A percentile compares a stretch with the other conserved stretches of the same genome.
Conservation (phyloP, 345 rosid genomes). For the Eutrema heterophyllum region DNA sequence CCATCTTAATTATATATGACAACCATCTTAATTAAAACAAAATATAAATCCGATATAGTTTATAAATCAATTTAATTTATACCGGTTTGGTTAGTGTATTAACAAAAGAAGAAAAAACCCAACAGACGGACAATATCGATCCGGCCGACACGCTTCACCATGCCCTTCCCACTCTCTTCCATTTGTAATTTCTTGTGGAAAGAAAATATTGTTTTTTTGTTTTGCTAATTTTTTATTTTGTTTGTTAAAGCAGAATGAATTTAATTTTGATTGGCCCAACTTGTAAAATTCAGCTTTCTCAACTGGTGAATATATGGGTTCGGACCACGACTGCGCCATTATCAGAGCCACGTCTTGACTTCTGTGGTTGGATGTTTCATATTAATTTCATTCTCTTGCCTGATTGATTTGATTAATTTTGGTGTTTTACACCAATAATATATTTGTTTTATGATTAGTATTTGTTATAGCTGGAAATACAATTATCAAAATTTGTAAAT, state of each 20-base stretch:
- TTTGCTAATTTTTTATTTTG: no score
- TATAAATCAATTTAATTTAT: background rate
- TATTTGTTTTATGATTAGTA: no score
- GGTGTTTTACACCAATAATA: background rate
- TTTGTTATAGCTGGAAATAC: no score
- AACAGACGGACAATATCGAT: conserved; percentile 29
- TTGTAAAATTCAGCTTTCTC: conserved; percentile 19
- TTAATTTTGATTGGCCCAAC: conserved; percentile 14
- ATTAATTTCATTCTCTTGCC: conserved; percentile 16
- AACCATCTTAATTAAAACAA: no score
- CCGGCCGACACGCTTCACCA: conserved; percentile 58
- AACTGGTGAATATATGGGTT: conserved; percentile 25
- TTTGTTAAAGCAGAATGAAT: background rate
- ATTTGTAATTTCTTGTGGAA: background rate
- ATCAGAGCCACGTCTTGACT: conserved; percentile 26
- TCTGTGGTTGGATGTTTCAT: conserved; percentile 16
- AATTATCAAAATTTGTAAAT: no score
- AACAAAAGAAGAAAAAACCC: background rate
- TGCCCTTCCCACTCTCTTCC: conserved; percentile 19
- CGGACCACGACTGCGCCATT: conserved; percentile 31
- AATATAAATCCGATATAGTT: background rate
- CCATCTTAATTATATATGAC: no score
- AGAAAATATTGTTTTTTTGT: background rate
- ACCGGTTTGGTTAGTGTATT: background rate
- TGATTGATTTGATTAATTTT: conserved; percentile 21